Evolutionary conservation across 2,329 filamentous ascomycete species (phyloP).

Genomic region (Lecanosticta acicola): DNA sequence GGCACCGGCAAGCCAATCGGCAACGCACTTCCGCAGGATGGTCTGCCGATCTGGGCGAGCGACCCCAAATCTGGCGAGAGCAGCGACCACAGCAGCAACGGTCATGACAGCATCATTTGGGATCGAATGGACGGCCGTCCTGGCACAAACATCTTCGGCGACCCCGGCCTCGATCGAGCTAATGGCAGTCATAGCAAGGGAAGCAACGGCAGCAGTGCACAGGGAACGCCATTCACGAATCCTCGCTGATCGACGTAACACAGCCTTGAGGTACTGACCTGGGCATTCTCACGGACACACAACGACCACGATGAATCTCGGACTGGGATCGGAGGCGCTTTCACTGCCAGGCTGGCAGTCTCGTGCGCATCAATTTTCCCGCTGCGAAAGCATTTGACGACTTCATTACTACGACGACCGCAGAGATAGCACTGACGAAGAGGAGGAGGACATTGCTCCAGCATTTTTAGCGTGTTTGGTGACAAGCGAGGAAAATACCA

Average conservation of each 20-base stretch:
- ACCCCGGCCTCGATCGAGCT: slow-evolving; percentile 26
- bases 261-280: too few species aligned
- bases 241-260: too few species aligned
- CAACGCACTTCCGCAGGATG: slow-evolving; percentile 58
- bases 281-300: too few species aligned
- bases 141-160: slow-evolving; percentile 27
- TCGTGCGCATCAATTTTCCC: too few species aligned
- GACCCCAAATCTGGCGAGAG: slow-evolving; percentile 18
- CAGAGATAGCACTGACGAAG: not conserved
- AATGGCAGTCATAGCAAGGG: slow-evolving; percentile 11
- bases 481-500: not conserved
- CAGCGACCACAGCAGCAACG: slow-evolving; percentile 5
- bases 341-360: too few species aligned
- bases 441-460: not conserved
- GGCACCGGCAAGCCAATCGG: slow-evolving; percentile 56
- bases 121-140: slow-evolving; percentile 3
- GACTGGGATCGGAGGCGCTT: too few species aligned
- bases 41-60: slow-evolving; percentile 55
- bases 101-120: slow-evolving; percentile 5
- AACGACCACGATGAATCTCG: too few species aligned
- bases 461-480: not conserved
- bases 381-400: not conserved
- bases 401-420: not conserved
- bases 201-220: slow-evolving; percentile 9
- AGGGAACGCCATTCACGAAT: slow-evolving; percentile 8